Base-by-base conservation (phyloP, 768 basidiomycete species). In the Phaeolepiota aurea region DNA sequence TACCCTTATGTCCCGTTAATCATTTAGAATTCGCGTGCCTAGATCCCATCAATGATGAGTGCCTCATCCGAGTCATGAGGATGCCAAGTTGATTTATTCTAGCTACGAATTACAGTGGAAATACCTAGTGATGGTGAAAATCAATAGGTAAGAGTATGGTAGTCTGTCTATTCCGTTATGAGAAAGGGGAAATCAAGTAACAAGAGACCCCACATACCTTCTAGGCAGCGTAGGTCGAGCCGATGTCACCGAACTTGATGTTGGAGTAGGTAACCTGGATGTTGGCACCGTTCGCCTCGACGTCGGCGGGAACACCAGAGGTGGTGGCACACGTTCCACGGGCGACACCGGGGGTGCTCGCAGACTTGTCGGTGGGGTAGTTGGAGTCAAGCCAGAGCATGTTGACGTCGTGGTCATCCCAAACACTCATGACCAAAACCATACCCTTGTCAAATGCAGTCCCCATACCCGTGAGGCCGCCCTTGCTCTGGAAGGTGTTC, bases 301-400 rank as follows among this genome's bases (percentile, higher is more conserved):
- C 63, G 28, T 66, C 62, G 2, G 54, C 47, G 37, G 74, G 72
- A 2, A 51, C 55, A 44, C 74, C 74, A 22, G 69, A 70, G 30
- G 53, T 51, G 35, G 69, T 71, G 2, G 71, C 37, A 58, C 72
- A 75, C 31, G 65, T 57, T 20, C 73, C 74, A 56, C 73, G 74
- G 16, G 63, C 54, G 39, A 70, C 57, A 55, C 73, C 74, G 25
- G 60, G 59, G 21, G 41, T 44, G 38, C 61, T 56, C 22, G 69
- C 50, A 51, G 52, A 54, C 13, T 44, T 47, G 41, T 49, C 51
- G 30, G 49, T 48, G 38, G 68, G 76, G 63, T 70, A 74, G 63
- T 57, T 60, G 51, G 59, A 57, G 63, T 76, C 73, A 55, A 77
- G 71, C 67, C 75, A 77, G 49, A 73, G 64, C 75, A 77, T 76